Evolutionary conservation across 2,329 filamentous ascomycete species (phyloP), one percentile per base, ranked within the genome.

Genomic region (Fusarium brevicatenulatum): DNA sequence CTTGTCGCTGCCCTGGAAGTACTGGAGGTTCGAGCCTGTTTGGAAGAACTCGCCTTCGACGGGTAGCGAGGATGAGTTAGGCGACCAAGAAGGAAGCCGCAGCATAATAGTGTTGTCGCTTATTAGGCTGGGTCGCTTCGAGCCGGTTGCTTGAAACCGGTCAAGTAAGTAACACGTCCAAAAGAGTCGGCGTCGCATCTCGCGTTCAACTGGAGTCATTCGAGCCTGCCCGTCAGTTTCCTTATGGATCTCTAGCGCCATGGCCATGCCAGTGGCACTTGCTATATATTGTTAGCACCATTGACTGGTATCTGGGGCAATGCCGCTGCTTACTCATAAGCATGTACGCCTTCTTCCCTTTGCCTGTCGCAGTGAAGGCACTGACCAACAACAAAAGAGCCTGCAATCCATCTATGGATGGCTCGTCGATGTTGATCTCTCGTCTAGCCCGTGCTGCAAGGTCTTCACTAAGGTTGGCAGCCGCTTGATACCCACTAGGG

Each of bases 151-250:
- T 74, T 91, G 88, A 76, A 95, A 96, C n/a, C 93, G 89, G 78
- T 97, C 94, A 81, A 97, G 91, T 32, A 97, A 84, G 76, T 96
- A 97, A 79, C 93, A 95, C 5, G 93, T 91, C 94, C 94, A 97
- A 81, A 97, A 97, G 4, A 97, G 84, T n/a, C 93, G 88, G 61
- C 94, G 87, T 50, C 93, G 88, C 78, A 91, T 91, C 83, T 97
- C 94, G 63, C 92, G 88, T 78, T 97, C 94, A 8, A 90, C 84
- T 0, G 90, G 86, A 1, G 90, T 88, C 16, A 93, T 86, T 62
- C 89, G 88, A 18, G 89, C 84, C 56, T 89, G 88, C 10, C 85
- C 79, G 30, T 94, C 91, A 47, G 92, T 84, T 82, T 97, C 94
- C 37, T 93, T 90, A 78, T 97, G 93, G 7, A 96, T 85, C 78